phyloP scores from a whole-genome alignment of 139 green algal genomes.

The Coccomyxa sp. region DNA sequence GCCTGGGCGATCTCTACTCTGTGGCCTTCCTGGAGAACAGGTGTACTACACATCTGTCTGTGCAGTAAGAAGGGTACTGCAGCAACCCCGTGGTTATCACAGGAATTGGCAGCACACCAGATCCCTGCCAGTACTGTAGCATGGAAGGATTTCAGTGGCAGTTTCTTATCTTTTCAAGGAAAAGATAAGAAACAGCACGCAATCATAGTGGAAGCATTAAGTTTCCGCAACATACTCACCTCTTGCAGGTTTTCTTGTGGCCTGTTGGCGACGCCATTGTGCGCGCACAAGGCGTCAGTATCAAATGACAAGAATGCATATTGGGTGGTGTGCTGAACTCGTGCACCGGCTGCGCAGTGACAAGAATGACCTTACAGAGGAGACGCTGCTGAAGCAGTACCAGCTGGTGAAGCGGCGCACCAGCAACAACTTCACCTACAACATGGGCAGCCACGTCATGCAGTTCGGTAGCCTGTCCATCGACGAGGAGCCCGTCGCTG shows the following conservation, averaged over 20 bases:
- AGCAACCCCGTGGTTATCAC: not conserved
- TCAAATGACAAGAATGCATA: too few species aligned
- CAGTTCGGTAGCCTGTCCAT: slow-evolving; percentile 75
- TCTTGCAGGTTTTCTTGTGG: not conserved
- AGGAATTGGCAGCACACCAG: not conserved
- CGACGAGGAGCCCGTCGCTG: slow-evolving; percentile 48
- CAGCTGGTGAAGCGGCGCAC: slow-evolving; percentile 69
- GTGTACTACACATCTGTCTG: not conserved
- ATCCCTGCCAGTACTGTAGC: not conserved
- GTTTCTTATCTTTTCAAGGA: too few species aligned
- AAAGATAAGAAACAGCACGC: not conserved
- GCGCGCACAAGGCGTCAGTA: too few species aligned
- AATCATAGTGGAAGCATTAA: too few species aligned
- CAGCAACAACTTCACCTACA: slow-evolving; percentile 76
- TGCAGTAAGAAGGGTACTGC: too few species aligned
- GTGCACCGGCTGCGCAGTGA: slow-evolving; percentile 36
- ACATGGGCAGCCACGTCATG: slow-evolving; percentile 71
- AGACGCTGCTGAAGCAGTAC: slow-evolving; percentile 87
- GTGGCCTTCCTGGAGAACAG: slow-evolving; percentile 93
- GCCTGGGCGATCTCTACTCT: slow-evolving; percentile 92
- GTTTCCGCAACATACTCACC: too few species aligned
- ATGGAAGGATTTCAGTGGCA: too few species aligned
- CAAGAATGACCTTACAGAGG: slow-evolving; percentile 49
- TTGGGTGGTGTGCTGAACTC: not conserved
- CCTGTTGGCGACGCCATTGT: too few species aligned